Base-by-base conservation (phyloP, 2,329 filamentous ascomycete genomes). In the Hymenoscyphus repandus region DNA sequence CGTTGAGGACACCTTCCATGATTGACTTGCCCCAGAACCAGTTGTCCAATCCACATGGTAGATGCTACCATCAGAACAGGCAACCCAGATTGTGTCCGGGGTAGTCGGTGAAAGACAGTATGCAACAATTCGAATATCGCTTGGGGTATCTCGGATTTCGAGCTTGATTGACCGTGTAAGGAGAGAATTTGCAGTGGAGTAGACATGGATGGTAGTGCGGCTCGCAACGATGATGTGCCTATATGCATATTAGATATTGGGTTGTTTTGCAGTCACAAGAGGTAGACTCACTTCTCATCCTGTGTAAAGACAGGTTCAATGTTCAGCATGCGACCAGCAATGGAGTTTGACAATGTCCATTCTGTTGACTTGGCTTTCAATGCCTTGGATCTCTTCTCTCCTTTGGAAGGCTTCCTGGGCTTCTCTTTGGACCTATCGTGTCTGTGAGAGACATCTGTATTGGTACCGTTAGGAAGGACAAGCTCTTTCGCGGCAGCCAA, bases 171-270 rank as follows among this genome's bases (percentile, higher is more conserved):
- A 81, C 58, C 89, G 83, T 41, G 89, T 75, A 18, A 95, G 79
- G 45, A 95, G 79, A 1, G 93, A 97, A 49, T 90, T 90, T 57
- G 80, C 74, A 30, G 88, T 81, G 1, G 88, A 87, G 69, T 93
- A 95, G 22, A 96, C 78, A 66, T 90, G 86, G 48, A 96, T 74
- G 9, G 85, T 85, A 27, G 80, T 84, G 53, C 83, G 79, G 62
- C 89, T 88, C 31, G 85, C 80, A 50, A 95, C 68, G 51, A 96
- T 83, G 36, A 96, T 67, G 68, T 85, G 78, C 64, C 88, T 61
- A 61, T 45, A 46, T 42, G 6, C 18, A 13, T 18, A 45, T 58
- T 61, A 53, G 41, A 54, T 11, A 45, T 13, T 46, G 39, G 41
- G 30, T n/a, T 30, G 6, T 6, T 34, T 31, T 31, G 52, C 64